Base-by-base conservation (phyloP, 495 filamentous ascomycete species). In the Geopyxis carbonaria region DNA sequence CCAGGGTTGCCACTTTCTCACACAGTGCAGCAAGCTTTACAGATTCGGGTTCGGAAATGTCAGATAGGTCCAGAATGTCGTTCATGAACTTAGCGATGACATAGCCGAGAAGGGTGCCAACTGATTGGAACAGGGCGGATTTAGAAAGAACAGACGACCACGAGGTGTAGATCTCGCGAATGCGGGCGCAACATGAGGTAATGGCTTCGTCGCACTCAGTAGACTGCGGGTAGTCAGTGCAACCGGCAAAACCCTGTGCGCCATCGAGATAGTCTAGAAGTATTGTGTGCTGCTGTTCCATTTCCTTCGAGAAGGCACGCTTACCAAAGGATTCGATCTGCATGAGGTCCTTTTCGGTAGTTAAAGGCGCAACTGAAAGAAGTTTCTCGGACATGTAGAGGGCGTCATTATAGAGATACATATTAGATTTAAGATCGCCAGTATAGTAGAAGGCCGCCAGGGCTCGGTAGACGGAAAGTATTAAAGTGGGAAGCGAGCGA, bases 351-450 rank as follows among this genome's bases (percentile, higher is more conserved):
- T 68, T 59, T 13, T 61, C 60, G 5, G 66, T 65, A 16, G 63
- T 9, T 70, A 59, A n/a, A 64, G 61, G n/a, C 9, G 46, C 18
- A 2, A 29, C 35, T 8, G 31, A 30, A 18, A 13, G 29, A 13
- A 95, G 68, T 22, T 68, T 64, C 38, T 80, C 74, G 0, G 81
- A 68, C 2, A 97, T 67, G 48, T 82, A 86, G 19, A 70, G 62
- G 34, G 79, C 73, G 55, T 99, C 89, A 50, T 99, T 95, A 57
- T 95, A 99, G 30, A 93, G 66, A 46, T 78, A 83, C 69, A 71
- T 74, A 14, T 22, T 37, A 0, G 27, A 42, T 21, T 53, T 42
- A 7, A 47, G 35, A 7, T 65, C 64, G 31, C 67, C 47, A 0
- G 66, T 57, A 58, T 99, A 99, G 54, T 80, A 82, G 7, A 75